These are phyloP conservation scores for Sherardia arvensis DNA, from an alignment of 257 asterid genomes.

Conservation along the genomic window DNA sequence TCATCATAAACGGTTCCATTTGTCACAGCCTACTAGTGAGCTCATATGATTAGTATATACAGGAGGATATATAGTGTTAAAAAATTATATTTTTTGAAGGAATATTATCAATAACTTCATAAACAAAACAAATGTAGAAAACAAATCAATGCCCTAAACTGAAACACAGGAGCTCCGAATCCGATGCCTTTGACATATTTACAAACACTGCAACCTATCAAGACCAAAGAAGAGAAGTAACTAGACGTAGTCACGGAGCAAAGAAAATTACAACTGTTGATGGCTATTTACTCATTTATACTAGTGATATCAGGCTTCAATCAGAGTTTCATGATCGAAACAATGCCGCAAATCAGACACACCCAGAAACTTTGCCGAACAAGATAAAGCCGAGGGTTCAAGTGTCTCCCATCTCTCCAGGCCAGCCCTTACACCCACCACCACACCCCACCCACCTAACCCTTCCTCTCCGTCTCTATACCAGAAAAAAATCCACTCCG, in stretches of 20 bases:
- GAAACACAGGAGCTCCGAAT: constrained; percentile 18
- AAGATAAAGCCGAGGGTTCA: constrained; percentile 24
- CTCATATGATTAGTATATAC: too few species aligned
- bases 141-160: constrained; percentile 19
- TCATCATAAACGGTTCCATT: too few species aligned
- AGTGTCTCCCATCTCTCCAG: constrained; percentile 11
- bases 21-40: too few species aligned
- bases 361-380: constrained; percentile 16
- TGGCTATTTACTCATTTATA: constrained; percentile 53
- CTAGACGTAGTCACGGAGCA: constrained; percentile 1
- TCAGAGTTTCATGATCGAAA: constrained; percentile 27
- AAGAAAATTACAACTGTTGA: constrained; percentile 43
- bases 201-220: constrained; percentile 27
- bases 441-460: neutral
- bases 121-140: constrained; percentile 4
- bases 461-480: neutral
- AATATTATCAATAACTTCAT: neutral
- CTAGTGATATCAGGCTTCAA: constrained; percentile 28
- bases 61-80: neutral
- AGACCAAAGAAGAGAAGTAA: constrained; percentile 15
- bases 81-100: constrained; percentile 10
- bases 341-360: constrained; percentile 17
- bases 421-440: constrained; percentile 1
- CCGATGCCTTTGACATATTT: constrained; percentile 22
- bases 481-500: neutral